Percentiles rank a stretch among this genome's conserved stretches.
Evolutionary conservation across 176 grass and related monocot genomes (phyloP).

Genomic region (Lolium perenne): DNA sequence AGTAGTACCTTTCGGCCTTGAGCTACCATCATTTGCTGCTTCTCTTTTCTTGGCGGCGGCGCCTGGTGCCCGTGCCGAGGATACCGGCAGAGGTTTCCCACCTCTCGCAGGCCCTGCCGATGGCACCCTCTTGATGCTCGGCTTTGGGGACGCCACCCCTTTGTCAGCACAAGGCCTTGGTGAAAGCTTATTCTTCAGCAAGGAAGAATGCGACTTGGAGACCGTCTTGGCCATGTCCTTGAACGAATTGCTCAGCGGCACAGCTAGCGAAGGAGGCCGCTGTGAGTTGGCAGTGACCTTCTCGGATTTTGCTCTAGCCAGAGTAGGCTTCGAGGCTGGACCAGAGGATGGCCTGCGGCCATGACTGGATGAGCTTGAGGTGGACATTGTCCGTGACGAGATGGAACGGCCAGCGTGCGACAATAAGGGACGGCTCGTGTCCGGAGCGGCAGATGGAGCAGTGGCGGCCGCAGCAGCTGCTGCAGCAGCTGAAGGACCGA

Average conservation of each 20-base stretch:
- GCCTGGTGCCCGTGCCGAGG: background rate
- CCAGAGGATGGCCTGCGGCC: conserved; percentile 34
- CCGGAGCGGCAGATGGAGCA: background rate
- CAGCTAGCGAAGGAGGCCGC: background rate
- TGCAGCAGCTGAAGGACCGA: background rate
- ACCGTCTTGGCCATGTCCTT: conserved; percentile 36
- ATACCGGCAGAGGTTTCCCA: conserved; percentile 19
- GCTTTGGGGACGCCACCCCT: conserved; percentile 31
- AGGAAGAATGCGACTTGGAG: conserved; percentile 16
- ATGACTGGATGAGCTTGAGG: conserved; percentile 35
- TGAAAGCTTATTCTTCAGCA: conserved; percentile 48
- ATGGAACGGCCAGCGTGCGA: conserved; percentile 21
- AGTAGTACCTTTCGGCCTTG: conserved; percentile 45
- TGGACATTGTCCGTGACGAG: conserved; percentile 34
- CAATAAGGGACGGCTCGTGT: conserved; percentile 12
- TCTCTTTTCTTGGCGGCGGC: conserved; percentile 35
- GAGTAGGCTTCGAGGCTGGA: conserved; percentile 28
- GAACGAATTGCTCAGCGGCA: conserved; percentile 38
- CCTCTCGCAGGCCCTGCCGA: conserved; percentile 19
- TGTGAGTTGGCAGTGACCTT: conserved; percentile 27
- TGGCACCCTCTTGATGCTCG: background rate
- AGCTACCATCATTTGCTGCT: conserved; percentile 38
- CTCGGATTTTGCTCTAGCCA: conserved; percentile 43
- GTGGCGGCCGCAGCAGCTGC: background rate
- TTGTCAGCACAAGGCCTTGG: conserved; percentile 39